These are phyloP conservation scores for Fusarium kyushuense DNA, from an alignment of 2,329 filamentous ascomycete species.

Conservation along the genomic window DNA sequence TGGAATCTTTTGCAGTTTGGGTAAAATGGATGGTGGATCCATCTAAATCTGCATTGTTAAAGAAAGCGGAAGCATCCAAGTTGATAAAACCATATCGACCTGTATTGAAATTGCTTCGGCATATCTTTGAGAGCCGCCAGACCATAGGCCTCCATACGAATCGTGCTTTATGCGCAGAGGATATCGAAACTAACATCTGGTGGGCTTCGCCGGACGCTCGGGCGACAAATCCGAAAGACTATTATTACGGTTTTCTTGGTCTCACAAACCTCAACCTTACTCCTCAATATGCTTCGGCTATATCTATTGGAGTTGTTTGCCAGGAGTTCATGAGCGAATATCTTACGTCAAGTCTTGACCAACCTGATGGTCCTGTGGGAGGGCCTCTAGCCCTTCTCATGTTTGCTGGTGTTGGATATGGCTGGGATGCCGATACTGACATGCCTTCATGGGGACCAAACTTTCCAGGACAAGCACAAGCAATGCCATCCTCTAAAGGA, in stretches of 20 bases:
- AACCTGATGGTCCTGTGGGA: neutral
- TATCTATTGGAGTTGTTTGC: slow-evolving; percentile 3
- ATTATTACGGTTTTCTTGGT: slow-evolving; percentile 18
- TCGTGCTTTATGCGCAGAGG: too few relatives aligned
- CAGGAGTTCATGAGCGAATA: slow-evolving; percentile 9
- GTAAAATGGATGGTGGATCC: neutral
- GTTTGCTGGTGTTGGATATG: slow-evolving; percentile 13
- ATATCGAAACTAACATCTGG: neutral
- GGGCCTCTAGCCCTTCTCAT: neutral
- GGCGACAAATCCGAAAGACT: slow-evolving; percentile 11
- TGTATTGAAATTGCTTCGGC: neutral
- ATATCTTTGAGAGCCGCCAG: neutral
- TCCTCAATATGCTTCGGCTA: slow-evolving; percentile 1
- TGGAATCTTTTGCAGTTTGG: neutral
- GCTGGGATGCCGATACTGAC: slow-evolving; percentile 3
- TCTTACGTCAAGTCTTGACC: neutral
- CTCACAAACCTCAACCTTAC: neutral
- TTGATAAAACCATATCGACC: neutral
- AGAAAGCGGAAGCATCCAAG: neutral
- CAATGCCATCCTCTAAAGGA: neutral
- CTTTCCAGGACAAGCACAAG: slow-evolving; percentile 3
- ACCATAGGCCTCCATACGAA: neutral
- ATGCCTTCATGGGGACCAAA: slow-evolving; percentile 24
- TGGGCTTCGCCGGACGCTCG: neutral
- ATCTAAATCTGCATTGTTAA: neutral